A percentile compares a stretch with the other conserved stretches of the same genome.
Evolutionary conservation across 192 early-diverging fungal species (phyloP).

Genomic region (Podila clonocystis): DNA sequence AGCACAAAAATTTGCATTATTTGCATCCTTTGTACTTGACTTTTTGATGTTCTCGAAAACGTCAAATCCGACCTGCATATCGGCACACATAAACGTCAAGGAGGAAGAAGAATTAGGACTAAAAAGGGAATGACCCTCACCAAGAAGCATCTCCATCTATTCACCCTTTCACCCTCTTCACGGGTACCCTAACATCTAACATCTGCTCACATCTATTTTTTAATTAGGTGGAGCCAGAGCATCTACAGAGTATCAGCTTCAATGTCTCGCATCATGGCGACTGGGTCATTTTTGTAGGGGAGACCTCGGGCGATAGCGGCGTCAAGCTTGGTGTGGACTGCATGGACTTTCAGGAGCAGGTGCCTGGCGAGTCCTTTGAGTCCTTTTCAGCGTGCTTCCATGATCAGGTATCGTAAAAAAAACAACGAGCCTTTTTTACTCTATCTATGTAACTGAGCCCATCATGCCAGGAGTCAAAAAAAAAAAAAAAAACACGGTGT

Average conservation of each 20-base stretch:
- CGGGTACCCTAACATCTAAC: background rate
- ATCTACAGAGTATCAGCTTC: slow-evolving; percentile 48
- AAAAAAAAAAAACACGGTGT: too few species aligned
- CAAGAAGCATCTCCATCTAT: too few species aligned
- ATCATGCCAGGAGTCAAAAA: too few species aligned
- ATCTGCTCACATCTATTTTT: background rate
- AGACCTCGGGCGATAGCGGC: slow-evolving; percentile 26
- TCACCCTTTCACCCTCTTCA: too few species aligned
- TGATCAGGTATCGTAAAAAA: slow-evolving; percentile 40
- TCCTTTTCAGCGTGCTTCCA: slow-evolving; percentile 45
- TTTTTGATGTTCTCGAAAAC: too few species aligned
- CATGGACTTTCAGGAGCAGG: slow-evolving; percentile 54
- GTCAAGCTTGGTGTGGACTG: slow-evolving; percentile 61
- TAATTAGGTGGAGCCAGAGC: slow-evolving; percentile 21
- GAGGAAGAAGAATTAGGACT: too few species aligned
- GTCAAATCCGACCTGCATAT: too few species aligned
- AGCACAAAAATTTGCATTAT: too few species aligned
- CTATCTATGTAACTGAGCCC: background rate
- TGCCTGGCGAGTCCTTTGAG: slow-evolving; percentile 33
- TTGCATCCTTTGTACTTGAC: too few species aligned
- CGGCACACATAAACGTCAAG: too few species aligned
- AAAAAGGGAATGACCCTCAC: too few species aligned
- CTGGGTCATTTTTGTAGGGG: slow-evolving; percentile 65
- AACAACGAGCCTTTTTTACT: background rate
- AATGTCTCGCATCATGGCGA: slow-evolving; percentile 72